Conservation (phyloP, 371 early-diverging fungal species). For the Actinomucor elegans region DNA sequence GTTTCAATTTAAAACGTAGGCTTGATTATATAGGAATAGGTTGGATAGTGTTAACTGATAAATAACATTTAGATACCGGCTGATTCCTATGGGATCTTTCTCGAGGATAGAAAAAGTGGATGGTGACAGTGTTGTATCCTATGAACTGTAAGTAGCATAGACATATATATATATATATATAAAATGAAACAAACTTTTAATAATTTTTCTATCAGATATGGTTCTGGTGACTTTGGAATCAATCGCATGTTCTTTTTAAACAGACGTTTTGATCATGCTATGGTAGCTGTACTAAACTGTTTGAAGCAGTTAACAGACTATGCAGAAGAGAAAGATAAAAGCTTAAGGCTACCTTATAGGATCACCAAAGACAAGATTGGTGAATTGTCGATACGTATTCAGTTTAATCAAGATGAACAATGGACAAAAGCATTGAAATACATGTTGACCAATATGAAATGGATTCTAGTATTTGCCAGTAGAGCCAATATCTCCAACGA, state of each 20-base stretch:
- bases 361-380: constrained; percentile 92
- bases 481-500: constrained; percentile 32
- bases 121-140: constrained; percentile 67
- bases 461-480: constrained; percentile 78
- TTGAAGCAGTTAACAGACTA: constrained; percentile 84
- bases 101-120: constrained; percentile 86
- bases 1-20: constrained; percentile 78
- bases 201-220: constrained; percentile 56
- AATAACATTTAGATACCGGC: constrained; percentile 75
- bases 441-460: constrained; percentile 84
- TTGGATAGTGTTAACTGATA: neutral
- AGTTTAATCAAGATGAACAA: constrained; percentile 85
- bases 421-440: constrained; percentile 94
- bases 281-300: constrained; percentile 89
- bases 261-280: constrained; percentile 85
- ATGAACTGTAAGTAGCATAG: constrained; percentile 70
- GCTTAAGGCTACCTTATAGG: constrained; percentile 80
- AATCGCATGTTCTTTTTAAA: constrained; percentile 80
- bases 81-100: constrained; percentile 92
- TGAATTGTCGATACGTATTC: constrained; percentile 78
- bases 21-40: neutral
- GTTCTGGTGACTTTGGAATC: constrained; percentile 83
- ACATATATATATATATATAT: neutral
- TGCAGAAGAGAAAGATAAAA: constrained; percentile 73
- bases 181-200: neutral